Base-by-base conservation (phyloP, 768 basidiomycete genomes). In the Phallus indusiatus region DNA sequence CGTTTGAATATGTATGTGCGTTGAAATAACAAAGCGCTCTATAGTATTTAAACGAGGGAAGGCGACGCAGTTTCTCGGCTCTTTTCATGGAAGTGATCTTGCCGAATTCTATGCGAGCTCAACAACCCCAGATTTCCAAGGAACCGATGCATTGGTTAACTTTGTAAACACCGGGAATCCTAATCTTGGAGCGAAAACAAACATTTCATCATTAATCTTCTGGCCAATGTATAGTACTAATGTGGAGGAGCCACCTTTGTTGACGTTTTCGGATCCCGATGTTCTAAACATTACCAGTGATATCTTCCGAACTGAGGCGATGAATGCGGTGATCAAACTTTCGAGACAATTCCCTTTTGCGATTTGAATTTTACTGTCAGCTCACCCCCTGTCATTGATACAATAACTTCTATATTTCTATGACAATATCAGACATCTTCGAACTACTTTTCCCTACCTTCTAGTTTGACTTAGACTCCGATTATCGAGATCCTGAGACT, bases 131-230 rank as follows among this genome's bases (percentile, higher is more conserved):
- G 56, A 58, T 47, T 58, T 58, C 34, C 56, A 79, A 59, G 67
- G 81, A 64, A 66, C 75, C 5, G 76, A 79, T 64, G 75, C 76
- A 62, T 69, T 81, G 20, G 72, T 80, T 55, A 72, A 74, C 48
- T 80, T 79, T 60, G 74, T 69, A 14, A 67, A 63, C 50, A 73
- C 65, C 8, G 74, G 78, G 49, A 64, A 81, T 64, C 80, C 75
- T 1, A 82, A 82, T 62, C 72, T 59, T 3, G 37, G 34, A 16
- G 20, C 22, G 68, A 8, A 53, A n/a, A 28, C 18, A 16, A 56
- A 56, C 55, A 34, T 51, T 22, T 56, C 61, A 1, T 67, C 65
- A 2, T 73, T 71, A 20, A 54, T 74, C 18, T 64, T 65, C 16
- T 81, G 79, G 80, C 79, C 80, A 0, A 69, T 70, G 54, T 81